phyloP scores from a whole-genome alignment of 805 yeast genomes.

The Candida yuanshanica region DNA sequence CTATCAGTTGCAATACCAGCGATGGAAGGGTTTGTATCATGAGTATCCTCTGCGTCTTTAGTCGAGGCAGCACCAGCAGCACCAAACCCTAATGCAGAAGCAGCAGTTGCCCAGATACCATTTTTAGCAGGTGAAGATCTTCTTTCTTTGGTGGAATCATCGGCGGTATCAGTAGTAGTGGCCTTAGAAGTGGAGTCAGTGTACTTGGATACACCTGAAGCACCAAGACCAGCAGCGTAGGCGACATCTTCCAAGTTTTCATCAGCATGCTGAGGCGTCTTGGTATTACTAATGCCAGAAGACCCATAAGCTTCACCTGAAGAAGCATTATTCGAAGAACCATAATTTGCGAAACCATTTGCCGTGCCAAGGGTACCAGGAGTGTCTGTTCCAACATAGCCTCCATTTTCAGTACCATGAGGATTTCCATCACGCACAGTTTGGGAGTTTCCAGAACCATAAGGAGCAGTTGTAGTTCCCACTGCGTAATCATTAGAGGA shows the following conservation, averaged over 20 bases:
- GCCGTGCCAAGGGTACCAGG: conserved; percentile 6
- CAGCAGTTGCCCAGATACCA: conserved; percentile 6
- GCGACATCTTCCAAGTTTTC: conserved; percentile 8
- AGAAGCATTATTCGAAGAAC: conserved; percentile 10
- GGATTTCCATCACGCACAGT: too few species aligned
- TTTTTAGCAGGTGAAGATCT: not conserved
- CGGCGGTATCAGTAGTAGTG: not conserved
- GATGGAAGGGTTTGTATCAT: too few species aligned
- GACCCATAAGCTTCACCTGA: conserved; percentile 9
- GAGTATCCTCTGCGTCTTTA: not conserved
- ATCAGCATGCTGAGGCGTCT: conserved; percentile 2
- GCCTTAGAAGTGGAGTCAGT: not conserved
- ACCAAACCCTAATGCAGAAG: conserved; percentile 9
- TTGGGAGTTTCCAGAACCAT: conserved; percentile 14
- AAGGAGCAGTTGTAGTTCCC: conserved; percentile 12
- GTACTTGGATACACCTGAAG: too few species aligned
- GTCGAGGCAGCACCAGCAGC: conserved; percentile 4
- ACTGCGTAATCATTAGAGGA: too few species aligned
- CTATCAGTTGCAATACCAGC: not conserved
- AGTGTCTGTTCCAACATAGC: too few species aligned
- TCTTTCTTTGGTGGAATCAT: not conserved
- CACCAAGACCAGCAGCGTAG: conserved; percentile 10
- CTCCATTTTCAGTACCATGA: too few species aligned
- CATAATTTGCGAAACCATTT: conserved; percentile 6
- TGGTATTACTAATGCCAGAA: too few species aligned